These are phyloP conservation scores for Maudiozyma pseudohumilis DNA, from an alignment of 805 yeast species.

Conservation along the genomic window DNA sequence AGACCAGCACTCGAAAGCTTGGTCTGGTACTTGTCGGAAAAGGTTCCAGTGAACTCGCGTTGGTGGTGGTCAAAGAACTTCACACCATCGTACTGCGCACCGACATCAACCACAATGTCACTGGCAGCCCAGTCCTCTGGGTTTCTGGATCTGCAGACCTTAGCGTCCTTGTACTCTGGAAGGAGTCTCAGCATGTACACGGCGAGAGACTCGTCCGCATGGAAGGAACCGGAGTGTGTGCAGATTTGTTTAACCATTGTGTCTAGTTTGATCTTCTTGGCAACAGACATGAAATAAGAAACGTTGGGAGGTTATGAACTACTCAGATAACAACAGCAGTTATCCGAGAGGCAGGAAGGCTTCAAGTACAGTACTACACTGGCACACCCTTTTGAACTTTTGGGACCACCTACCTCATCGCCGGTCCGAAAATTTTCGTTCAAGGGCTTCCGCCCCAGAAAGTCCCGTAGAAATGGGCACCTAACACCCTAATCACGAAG, in stretches of 20 bases:
- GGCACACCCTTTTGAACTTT: too few relatives aligned
- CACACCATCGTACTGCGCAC: conserved; percentile 67
- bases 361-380: too few relatives aligned
- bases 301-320: neutral
- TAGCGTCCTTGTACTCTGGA: conserved; percentile 58
- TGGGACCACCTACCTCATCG: too few relatives aligned
- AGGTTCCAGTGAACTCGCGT: conserved; percentile 75
- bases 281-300: conserved; percentile 1
- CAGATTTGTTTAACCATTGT: conserved; percentile 47
- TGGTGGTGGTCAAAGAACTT: conserved; percentile 96
- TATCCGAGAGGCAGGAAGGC: too few relatives aligned
- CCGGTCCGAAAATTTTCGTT: too few relatives aligned
- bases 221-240: conserved; percentile 89
- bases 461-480: too few relatives aligned
- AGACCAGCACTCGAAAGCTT: conserved; percentile 91
- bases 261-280: conserved; percentile 15
- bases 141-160: conserved; percentile 73
- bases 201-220: conserved; percentile 94
- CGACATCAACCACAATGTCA: conserved; percentile 91
- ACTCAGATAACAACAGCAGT: too few relatives aligned
- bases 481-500: too few relatives aligned
- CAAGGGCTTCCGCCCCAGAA: too few relatives aligned
- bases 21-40: conserved; percentile 53
- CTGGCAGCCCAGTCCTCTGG: conserved; percentile 73
- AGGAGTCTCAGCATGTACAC: conserved; percentile 71